phyloP scores from a whole-genome alignment of 2,329 filamentous ascomycete species.

The Penicillium sp. region DNA sequence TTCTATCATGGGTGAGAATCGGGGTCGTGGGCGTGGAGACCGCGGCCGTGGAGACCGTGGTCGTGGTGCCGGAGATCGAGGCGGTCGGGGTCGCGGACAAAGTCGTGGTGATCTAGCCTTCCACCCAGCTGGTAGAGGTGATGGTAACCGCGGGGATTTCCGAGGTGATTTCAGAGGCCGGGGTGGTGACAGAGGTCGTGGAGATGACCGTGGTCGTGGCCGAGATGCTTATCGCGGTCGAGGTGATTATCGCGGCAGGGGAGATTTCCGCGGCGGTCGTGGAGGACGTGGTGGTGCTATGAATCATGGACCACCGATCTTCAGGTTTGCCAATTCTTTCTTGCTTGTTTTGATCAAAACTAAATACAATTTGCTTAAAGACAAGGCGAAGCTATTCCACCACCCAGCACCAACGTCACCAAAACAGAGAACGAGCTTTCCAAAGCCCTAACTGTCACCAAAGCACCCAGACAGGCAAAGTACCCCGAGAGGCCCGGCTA shows the following conservation, averaged over 20 bases:
- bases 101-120: conserved; percentile 26
- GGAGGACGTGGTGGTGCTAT: conserved; percentile 18
- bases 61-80: conserved; percentile 30
- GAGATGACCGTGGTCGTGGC: conserved; percentile 26
- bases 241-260: conserved; percentile 28
- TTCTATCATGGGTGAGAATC: conserved; percentile 6
- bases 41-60: conserved; percentile 24
- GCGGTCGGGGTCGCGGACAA: conserved; percentile 19
- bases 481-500: conserved; percentile 41
- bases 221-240: conserved; percentile 24
- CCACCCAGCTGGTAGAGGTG: conserved; percentile 10
- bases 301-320: conserved; percentile 28
- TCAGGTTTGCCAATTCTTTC: conserved; percentile 24
- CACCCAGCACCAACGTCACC: conserved; percentile 24
- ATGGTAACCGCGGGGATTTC: conserved; percentile 12
- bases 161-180: conserved; percentile 18
- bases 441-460: conserved; percentile 25
- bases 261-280: conserved; percentile 19
- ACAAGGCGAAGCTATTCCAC: conserved; percentile 19
- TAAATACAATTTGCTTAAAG: conserved; percentile 13
- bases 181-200: conserved; percentile 18
- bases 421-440: conserved; percentile 31
- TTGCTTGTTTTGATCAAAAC: not conserved
- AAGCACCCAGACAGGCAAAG: conserved; percentile 14
- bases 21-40: conserved; percentile 19